Base-by-base conservation (phyloP, 371 early-diverging fungal species). In the Mortierella sp. region DNA sequence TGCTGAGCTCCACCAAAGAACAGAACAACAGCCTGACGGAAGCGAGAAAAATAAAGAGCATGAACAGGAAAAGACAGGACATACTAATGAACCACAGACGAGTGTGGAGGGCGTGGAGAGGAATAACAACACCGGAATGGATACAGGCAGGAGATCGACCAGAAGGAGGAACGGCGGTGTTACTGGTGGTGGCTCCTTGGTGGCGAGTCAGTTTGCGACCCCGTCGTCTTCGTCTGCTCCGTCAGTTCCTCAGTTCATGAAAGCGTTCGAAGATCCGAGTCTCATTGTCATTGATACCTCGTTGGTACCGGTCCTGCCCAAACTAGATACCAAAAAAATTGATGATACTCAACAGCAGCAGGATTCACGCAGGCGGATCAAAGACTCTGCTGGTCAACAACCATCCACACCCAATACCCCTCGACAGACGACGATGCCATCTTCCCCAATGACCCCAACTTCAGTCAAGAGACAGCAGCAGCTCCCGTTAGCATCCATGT, bases 121-220 rank as follows among this genome's bases (percentile, higher is more conserved):
- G n/a, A n/a, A n/a, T n/a, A n/a, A n/a, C n/a, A n/a, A n/a, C n/a
- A n/a, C 7, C 14, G 37, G 24, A 28, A 46, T 39, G 8, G 55
- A 55, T 49, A 12, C 34, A 14, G 56, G 34, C 21, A 73, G 48
- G 49, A 41, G 68, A 19, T 50, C 75, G 0, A 39, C 64, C 17
- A 67, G 75, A n/a, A 32, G 75, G 48, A 62, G 75, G 50, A 73
- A 67, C 42, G 69, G 31, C 2, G 50, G n/a, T n/a, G n/a, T n/a
- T n/a, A n/a, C n/a, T n/a, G n/a, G 52, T 0, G 50, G 56, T 24
- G 63, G 28, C 6, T 5, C 64, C 11, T 34, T 73, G 5, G 30
- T 51, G 32, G 63, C 75, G 4, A 73, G 75, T 47, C 75, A 73
- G 56, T 73, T 73, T 24, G 34, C 59, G 2, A 42, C 62, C 23